A percentile compares a stretch with the other conserved stretches of the same genome.
phyloP scores from a whole-genome alignment of 352 stramenopile genomes.

The Phytopythium montanum region DNA sequence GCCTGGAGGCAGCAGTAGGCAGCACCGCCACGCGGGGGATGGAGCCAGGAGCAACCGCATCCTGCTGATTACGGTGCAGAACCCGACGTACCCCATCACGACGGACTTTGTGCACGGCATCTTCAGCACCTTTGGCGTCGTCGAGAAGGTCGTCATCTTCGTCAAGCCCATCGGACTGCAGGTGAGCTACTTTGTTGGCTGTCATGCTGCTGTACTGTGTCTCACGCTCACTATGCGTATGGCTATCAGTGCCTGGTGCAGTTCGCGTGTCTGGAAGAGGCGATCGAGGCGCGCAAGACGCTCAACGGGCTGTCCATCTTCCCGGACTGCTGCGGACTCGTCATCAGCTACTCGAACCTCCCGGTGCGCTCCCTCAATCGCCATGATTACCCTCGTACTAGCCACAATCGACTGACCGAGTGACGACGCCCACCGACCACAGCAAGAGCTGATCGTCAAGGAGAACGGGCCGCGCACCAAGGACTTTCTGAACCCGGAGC shows the following conservation, averaged over 20 bases:
- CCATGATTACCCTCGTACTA: no score
- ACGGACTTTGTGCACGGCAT: conserved; percentile 46
- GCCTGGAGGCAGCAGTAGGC: conserved; percentile 5
- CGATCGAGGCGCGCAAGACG: conserved; percentile 33
- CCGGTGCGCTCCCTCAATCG: conserved; percentile 12
- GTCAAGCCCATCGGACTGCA: conserved; percentile 52
- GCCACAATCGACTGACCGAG: background rate
- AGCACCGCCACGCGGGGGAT: conserved; percentile 4
- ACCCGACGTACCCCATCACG: conserved; percentile 56
- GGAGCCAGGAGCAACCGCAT: conserved; percentile 41
- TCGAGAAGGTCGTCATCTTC: conserved; percentile 66
- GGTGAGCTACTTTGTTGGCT: conserved; percentile 7
- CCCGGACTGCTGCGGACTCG: conserved; percentile 51
- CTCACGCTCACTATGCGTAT: background rate
- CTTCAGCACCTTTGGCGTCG: conserved; percentile 41
- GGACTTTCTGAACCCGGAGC: conserved; percentile 43
- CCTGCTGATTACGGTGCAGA: conserved; percentile 64
- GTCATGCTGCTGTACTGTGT: background rate
- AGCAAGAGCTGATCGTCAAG: conserved; percentile 65
- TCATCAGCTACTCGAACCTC: conserved; percentile 63
- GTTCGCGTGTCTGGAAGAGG: conserved; percentile 39
- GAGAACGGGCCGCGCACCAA: conserved; percentile 48
- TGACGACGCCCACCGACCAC: background rate
- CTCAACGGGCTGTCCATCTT: conserved; percentile 57
- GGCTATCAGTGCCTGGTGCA: conserved; percentile 43